phyloP scores from a whole-genome alignment of 148 eudicot genomes.

The Oxyria digyna region DNA sequence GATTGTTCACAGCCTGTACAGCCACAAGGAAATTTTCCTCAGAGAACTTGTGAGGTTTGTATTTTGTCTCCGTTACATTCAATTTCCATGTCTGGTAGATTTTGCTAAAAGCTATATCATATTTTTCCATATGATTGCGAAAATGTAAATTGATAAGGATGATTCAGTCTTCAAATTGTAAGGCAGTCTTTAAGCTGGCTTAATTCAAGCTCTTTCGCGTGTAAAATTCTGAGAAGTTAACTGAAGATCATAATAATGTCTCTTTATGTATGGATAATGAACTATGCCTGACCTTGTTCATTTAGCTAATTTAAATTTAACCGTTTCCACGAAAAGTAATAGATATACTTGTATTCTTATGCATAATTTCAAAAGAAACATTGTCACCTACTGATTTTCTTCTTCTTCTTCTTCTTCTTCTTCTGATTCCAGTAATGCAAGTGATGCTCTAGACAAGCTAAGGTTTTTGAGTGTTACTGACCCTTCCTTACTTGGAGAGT shows the following conservation, averaged over 20 bases:
- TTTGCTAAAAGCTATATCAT: neutral
- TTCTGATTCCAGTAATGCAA: conserved; percentile 64
- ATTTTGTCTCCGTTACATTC: neutral
- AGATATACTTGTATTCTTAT: neutral
- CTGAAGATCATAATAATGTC: neutral
- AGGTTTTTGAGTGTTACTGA: conserved; percentile 93
- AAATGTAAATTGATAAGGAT: neutral
- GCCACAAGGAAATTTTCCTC: conserved; percentile 96
- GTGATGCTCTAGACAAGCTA: conserved; percentile 96
- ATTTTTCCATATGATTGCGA: neutral
- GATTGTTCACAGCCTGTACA: conserved; percentile 93
- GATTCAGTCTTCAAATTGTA: neutral
- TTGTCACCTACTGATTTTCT: neutral
- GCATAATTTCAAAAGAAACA: neutral
- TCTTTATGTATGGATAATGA: neutral
- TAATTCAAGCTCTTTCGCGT: neutral
- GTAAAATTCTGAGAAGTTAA: neutral
- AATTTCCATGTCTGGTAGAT: neutral
- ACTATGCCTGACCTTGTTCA: neutral
- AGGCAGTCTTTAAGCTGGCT: neutral
- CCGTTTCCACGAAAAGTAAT: neutral
- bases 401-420: neutral
- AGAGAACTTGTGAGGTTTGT: conserved; percentile 86
- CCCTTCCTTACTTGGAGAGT: conserved; percentile 80
- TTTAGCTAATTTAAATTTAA: neutral